Percentiles rank a stretch among this genome's conserved stretches.
These are phyloP conservation scores for Aspergillus sp. DNA, from an alignment of 2,329 filamentous ascomycete species.

Conservation along the genomic window DNA sequence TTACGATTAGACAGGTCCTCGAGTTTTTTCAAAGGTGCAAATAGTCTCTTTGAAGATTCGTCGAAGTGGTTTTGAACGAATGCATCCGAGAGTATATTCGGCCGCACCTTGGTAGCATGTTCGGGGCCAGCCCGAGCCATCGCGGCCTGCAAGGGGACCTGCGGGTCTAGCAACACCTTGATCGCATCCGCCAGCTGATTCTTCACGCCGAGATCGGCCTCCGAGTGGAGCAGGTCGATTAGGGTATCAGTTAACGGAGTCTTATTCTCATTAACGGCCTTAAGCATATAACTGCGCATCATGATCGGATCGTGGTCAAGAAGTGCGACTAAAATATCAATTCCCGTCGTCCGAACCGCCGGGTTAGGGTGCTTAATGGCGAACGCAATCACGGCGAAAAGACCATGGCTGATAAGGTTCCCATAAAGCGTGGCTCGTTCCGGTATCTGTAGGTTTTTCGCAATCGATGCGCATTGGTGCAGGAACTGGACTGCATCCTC, in stretches of 20 bases:
- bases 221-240: constrained; percentile 85
- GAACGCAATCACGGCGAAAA: constrained; percentile 88
- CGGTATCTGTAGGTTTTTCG: constrained; percentile 87
- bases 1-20: constrained; percentile 61
- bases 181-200: constrained; percentile 93
- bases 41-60: constrained; percentile 77
- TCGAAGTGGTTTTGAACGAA: constrained; percentile 92
- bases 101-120: constrained; percentile 63
- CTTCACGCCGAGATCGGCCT: constrained; percentile 91
- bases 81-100: constrained; percentile 74
- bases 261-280: constrained; percentile 83
- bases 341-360: constrained; percentile 83
- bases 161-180: constrained; percentile 83
- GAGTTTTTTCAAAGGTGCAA: constrained; percentile 80
- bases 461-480: constrained; percentile 90
- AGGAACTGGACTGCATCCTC: constrained; percentile 96
- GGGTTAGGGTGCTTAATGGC: constrained; percentile 84
- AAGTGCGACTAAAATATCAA: constrained; percentile 87
- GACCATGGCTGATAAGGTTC: constrained; percentile 83
- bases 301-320: constrained; percentile 95
- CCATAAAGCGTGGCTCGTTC: constrained; percentile 79
- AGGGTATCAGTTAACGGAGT: constrained; percentile 85
- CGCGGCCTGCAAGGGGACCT: constrained; percentile 58
- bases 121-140: constrained; percentile 66
- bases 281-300: constrained; percentile 90